Base-by-base conservation (phyloP, 345 rosid species). In the Eucalyptus pauciflora region DNA sequence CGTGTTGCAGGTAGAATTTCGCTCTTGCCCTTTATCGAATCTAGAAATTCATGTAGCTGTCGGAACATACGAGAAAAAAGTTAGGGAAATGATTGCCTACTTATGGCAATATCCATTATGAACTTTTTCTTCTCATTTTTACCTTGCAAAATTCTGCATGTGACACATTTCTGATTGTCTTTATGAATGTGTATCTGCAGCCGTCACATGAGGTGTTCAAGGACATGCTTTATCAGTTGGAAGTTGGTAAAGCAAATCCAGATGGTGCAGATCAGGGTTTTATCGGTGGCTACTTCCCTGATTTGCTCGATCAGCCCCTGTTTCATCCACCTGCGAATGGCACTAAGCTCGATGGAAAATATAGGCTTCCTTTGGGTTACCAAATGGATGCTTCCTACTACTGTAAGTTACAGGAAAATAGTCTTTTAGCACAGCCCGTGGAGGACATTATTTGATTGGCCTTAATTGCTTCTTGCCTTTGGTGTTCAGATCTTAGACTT, bases 241-340 rank as follows among this genome's bases (percentile, higher is more conserved):
- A 96, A 83, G 89, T 86, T 12, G 94, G 95, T 86, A 90, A 94
- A 93, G 92, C 92, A 43, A 98, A 96, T 91, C 94, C 95, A 18
- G 99, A 98, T 88, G 99, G 99, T 76, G 99, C 99, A 43, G 99
- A 98, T 91, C 99, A 98, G 92, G 99, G 99, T 76, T 98, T 97
- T 88, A 95, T 98, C 25, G 93, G 95, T 24, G 94, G 96, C n/a
- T 98, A 98, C 93, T 98, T 94, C 92, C 95, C 99, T 1, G 95
- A 96, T 91, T 90, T 98, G 93, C 98, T 98, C 37, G 94, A 95
- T 89, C 91, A 91, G 91, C 99, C 99, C 33, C 91, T 97, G 93
- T 98, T 95, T 93, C 89, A 88, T 91, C 97, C 98, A 52, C 92
- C 96, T 16, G 7, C 46, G 24, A 98, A 97, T 87, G 95, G 92